Percentiles rank a stretch among this genome's conserved stretches.
phyloP scores from a whole-genome alignment of 257 asterid genomes.

The Solanum megistacrolobum region DNA sequence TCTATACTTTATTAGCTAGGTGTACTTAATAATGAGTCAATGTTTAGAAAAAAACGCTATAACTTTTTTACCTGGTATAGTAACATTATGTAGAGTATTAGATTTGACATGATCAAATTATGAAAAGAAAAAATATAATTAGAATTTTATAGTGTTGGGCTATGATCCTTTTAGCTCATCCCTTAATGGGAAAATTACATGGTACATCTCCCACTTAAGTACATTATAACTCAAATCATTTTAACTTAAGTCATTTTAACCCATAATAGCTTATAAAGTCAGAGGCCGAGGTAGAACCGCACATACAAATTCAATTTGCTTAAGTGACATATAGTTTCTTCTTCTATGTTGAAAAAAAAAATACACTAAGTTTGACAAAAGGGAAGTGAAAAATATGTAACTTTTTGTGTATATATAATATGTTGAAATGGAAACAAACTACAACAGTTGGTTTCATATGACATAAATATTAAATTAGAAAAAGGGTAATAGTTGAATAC shows the following conservation, averaged over 20 bases:
- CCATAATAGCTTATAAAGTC: too few species aligned
- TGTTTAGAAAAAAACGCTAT: too few species aligned
- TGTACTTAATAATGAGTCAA: too few species aligned
- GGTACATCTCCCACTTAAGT: too few species aligned
- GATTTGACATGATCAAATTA: not conserved
- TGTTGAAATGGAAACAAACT: not conserved
- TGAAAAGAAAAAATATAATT: too few species aligned
- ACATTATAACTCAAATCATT: too few species aligned
- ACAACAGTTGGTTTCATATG: not conserved
- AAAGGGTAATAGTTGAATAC: not conserved
- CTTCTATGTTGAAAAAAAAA: not conserved
- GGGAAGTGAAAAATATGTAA: not conserved
- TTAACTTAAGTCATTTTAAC: too few species aligned
- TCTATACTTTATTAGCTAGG: too few species aligned
- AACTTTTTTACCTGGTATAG: too few species aligned
- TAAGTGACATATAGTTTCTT: not conserved
- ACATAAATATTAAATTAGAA: not conserved
- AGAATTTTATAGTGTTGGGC: too few species aligned
- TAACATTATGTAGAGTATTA: accelerated
- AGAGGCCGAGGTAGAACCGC: not conserved
- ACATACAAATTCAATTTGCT: not conserved
- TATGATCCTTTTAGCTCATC: too few species aligned
- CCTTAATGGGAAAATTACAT: too few species aligned
- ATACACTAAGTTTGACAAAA: not conserved
- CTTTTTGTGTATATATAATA: not conserved